Percentiles rank a stretch among this genome's conserved stretches.
Evolutionary conservation across 495 filamentous ascomycete species (phyloP).

Genomic region (Penicillium paradoxum): DNA sequence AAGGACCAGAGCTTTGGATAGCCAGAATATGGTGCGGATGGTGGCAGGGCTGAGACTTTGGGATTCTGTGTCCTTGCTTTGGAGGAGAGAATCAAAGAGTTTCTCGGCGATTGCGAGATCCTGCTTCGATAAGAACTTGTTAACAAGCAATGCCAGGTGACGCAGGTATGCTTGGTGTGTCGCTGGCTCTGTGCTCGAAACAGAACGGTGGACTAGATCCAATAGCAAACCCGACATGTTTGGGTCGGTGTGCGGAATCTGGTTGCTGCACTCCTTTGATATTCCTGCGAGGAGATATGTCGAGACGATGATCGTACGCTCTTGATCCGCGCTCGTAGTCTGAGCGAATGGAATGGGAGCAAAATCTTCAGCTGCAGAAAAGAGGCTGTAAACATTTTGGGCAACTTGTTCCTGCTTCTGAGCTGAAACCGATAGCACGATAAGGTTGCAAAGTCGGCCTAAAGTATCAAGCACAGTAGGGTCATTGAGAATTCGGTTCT

Average conservation of each 20-base stretch:
- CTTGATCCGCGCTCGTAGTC: conserved; percentile 29
- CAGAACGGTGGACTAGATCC: conserved; percentile 37
- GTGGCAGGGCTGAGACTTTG: conserved; percentile 21
- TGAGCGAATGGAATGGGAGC: conserved; percentile 38
- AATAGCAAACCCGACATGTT: conserved; percentile 35
- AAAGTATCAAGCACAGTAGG: conserved; percentile 54
- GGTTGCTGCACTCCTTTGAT: conserved; percentile 30
- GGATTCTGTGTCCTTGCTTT: conserved; percentile 7
- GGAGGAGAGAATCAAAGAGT: conserved; percentile 33
- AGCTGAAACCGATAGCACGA: conserved; percentile 49
- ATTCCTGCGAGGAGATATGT: conserved; percentile 59
- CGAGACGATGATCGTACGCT: conserved; percentile 54
- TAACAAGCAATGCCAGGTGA: conserved; percentile 58
- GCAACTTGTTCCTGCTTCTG: conserved; percentile 53
- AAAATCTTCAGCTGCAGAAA: conserved; percentile 34
- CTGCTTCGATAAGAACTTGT: conserved; percentile 58
- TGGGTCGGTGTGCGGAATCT: conserved; percentile 30
- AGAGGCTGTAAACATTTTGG: conserved; percentile 54
- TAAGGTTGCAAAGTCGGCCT: conserved; percentile 58
- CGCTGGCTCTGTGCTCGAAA: conserved; percentile 29
- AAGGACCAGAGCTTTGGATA: conserved; percentile 50
- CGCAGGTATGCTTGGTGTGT: conserved; percentile 51
- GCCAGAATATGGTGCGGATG: conserved; percentile 48
- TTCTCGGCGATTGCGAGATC: conserved; percentile 32
- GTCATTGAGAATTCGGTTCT: conserved; percentile 47